Evolutionary conservation across 116 monocot genomes (phyloP), one percentile per base, ranked within the genome.

Genomic region (Iris pallida): DNA sequence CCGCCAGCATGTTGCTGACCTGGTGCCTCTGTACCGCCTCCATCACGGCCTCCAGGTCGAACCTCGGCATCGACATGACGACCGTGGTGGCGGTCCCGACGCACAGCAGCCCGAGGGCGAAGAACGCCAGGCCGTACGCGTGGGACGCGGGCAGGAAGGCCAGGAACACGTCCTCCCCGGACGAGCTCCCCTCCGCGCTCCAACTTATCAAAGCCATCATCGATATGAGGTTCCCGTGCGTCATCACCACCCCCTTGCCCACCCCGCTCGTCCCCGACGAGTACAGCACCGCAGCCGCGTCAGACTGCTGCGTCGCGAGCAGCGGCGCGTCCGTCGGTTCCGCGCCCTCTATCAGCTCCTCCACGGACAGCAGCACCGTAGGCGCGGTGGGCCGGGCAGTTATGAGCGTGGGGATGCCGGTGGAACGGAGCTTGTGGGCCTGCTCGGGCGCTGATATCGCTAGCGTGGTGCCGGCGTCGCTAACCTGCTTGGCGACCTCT

Each of bases 341-440:
- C 53, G 51, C 66, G 5, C 66, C 40, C 53, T 49, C 52, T 12
- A 66, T 66, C 66, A 66, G 53, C 53, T 66, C 66, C 53, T 53
- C 66, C 19, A 53, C 53, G 6, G 66, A 30, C 14, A 66, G 53
- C 30, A n/a, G 53, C 14, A 12, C 7, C 0, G 4, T 45, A 11
- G 20, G 20, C 9, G 12, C 4, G 0, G 65, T 14, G 11, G 13
- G 49, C 11, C 49, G 49, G 13, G 49, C 13, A 8, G 65, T 65
- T 7, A 49, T 2, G 4, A 66, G 49, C 13, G 40, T 17, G 0
- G 66, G 66, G 52, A 66, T 53, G 14, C 53, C 52, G 13, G 66
- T 40, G 52, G 52, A 30, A 4, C 13, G 30, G 7, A 53, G 47
- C 52, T 66, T 66, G 66, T 66, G 66, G 8, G n/a, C 66, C 7